Evolutionary conservation across 768 basidiomycete genomes (phyloP), one percentile per base, ranked within the genome.

Genomic region (Auriscalpium vulgare): DNA sequence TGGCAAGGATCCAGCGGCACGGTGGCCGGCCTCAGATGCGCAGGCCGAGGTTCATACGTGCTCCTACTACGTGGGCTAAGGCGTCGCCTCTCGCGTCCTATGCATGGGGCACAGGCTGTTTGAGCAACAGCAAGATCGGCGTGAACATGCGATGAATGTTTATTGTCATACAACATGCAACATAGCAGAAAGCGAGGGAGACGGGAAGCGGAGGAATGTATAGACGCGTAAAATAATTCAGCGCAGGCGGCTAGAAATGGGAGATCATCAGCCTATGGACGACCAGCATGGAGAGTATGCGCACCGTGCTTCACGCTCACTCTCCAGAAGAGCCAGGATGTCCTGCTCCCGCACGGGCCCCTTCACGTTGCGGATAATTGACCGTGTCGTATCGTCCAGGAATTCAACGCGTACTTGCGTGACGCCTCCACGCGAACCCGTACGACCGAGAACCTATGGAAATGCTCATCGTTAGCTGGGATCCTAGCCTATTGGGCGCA

Each of bases 331-430:
- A 64, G 95, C 93, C 59, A 99, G 81, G 68, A 98, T 97, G 72
- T 99, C 97, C 73, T 94, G 83, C 75, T 93, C 88, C 61, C 91
- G 79, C 58, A 98, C 95, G 59, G 97, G 95, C 1, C 97, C 97
- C 75, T 98, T 98, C 64, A 98, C 95, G 77, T 99, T 99, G 53
- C 95, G 91, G 74, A 97, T 95, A 74, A 99, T 97, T 63, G 91
- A 88, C 66, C 95, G 89, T 62, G 85, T 83, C 54, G 90, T 84
- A 72, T 98, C 95, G 72, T 98, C 95, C 88, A 98, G 87, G 79
- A 99, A 97, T 71, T 98, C 97, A 64, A 99, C 97, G 63, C 95
- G 92, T 75, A 97, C 95, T 79, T 97, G 95, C 59, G 94, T 97
- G 67, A 98, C 94, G 78, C 95, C 95, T 76, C 95, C 95, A 71